Evolutionary conservation across 164 flowering plant genomes (phyloP).

Genomic region (Vitis cinerea): DNA sequence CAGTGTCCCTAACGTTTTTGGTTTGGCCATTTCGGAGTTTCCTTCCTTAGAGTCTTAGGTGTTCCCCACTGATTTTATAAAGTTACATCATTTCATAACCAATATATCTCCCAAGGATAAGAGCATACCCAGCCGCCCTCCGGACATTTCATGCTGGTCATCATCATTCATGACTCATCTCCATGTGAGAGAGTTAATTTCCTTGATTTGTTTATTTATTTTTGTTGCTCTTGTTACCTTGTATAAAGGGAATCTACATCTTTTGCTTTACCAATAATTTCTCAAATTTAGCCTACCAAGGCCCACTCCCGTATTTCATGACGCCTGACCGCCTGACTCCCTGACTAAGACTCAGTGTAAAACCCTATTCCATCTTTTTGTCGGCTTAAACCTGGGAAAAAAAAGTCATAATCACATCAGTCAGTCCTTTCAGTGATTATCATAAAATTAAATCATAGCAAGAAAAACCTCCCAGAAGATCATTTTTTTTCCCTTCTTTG

Average conservation of each 20-base stretch:
- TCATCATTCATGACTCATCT: slow-evolving; percentile 33
- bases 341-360: too few relatives aligned
- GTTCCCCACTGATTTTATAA: not conserved
- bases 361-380: too few relatives aligned
- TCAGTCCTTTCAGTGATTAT: too few relatives aligned
- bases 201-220: not conserved
- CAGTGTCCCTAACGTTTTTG: not conserved
- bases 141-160: slow-evolving; percentile 8
- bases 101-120: not conserved
- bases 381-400: too few relatives aligned
- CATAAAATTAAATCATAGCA: too few relatives aligned
- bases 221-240: not conserved
- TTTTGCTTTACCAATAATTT: not conserved
- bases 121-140: slow-evolving; percentile 20
- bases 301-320: not conserved
- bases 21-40: slow-evolving; percentile 5
- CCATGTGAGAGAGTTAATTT: slow-evolving; percentile 17
- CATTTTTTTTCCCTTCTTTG: not conserved
- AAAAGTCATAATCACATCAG: too few relatives aligned
- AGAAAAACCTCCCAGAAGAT: too few relatives aligned
- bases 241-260: slow-evolving; percentile 3
- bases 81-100: not conserved
- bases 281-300: slow-evolving; percentile 12
- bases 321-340: too few relatives aligned
- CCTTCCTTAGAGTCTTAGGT: not conserved